Evolutionary conservation across 106 monocot genomes (phyloP).

Genomic region (Dactylorhiza incarnata): DNA sequence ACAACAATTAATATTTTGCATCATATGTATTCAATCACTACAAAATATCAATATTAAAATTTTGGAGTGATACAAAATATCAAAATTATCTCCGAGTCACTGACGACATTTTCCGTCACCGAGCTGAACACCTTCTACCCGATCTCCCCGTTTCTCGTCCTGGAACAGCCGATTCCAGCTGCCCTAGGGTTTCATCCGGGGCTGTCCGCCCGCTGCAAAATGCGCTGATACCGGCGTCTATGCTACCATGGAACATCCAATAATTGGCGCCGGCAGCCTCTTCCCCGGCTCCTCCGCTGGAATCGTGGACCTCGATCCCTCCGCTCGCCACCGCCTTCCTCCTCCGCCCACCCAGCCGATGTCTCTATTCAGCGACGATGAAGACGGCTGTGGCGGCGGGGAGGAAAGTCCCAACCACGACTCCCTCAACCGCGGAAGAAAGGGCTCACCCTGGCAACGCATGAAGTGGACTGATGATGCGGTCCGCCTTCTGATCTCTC

Average conservation of each 20-base stretch:
- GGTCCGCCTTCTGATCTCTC: slow-evolving; percentile 16
- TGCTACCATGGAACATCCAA: slow-evolving; percentile 1
- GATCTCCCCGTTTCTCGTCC: background rate
- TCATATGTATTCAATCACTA: too few relatives aligned
- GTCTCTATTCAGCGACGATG: slow-evolving; percentile 9
- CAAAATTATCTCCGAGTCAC: too few relatives aligned
- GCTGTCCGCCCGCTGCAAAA: background rate
- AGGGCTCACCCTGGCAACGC: slow-evolving; percentile 18
- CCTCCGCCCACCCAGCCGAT: background rate
- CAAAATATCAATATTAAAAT: too few relatives aligned
- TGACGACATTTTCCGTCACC: too few relatives aligned
- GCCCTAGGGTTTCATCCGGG: background rate
- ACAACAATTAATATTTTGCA: too few relatives aligned
- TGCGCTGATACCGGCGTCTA: background rate
- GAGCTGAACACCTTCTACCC: background rate
- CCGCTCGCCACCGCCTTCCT: slow-evolving; percentile 2
- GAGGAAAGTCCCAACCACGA: background rate
- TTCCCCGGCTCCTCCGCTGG: background rate
- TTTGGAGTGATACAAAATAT: too few relatives aligned
- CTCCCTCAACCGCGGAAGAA: background rate
- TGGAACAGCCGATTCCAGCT: background rate
- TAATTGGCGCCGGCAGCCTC: background rate
- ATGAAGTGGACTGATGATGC: slow-evolving; percentile 22
- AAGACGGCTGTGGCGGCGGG: background rate
- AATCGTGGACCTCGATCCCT: background rate